Percentiles rank a stretch among this genome's conserved stretches.
Conservation (phyloP, 2,329 filamentous ascomycete species). For the Botrytis squamosa region DNA sequence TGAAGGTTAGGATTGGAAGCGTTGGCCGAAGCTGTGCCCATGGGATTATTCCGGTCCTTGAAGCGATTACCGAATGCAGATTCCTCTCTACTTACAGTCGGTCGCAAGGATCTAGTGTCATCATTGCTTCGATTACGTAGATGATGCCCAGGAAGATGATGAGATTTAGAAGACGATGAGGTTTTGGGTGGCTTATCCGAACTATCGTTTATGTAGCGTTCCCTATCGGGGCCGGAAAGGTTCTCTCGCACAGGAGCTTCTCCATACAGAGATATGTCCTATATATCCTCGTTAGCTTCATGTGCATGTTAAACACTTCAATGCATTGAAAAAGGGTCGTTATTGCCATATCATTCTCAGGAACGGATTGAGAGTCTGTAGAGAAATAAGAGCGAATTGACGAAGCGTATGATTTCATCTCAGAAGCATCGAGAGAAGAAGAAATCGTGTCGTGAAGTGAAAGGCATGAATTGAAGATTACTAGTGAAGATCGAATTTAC, state of each 20-base stretch:
- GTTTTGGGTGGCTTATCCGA: constrained; percentile 57
- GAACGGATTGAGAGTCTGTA: constrained; percentile 7
- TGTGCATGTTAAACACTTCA: background rate
- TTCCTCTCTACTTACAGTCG: constrained; percentile 75
- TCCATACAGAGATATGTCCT: constrained; percentile 75
- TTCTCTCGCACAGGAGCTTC: constrained; percentile 73
- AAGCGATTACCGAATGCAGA: constrained; percentile 51
- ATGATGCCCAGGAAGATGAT: constrained; percentile 63
- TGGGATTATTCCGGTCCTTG: constrained; percentile 49
- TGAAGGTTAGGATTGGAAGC: constrained; percentile 42
- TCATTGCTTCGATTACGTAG: constrained; percentile 71
- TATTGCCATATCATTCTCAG: constrained; percentile 21
- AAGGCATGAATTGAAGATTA: constrained; percentile 13
- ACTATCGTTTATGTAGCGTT: constrained; percentile 56
- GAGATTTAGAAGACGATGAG: constrained; percentile 59
- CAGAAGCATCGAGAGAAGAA: background rate
- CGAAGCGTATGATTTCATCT: constrained; percentile 22
- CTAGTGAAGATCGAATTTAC: constrained; percentile 35
- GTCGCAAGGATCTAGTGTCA: constrained; percentile 63
- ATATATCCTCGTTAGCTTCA: constrained; percentile 16
- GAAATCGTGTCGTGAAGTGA: constrained; percentile 6
- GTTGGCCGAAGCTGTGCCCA: constrained; percentile 34
- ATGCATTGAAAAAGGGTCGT: constrained; percentile 22
- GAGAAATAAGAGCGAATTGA: constrained; percentile 21
- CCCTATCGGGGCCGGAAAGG: constrained; percentile 66